These are phyloP conservation scores for Populus hybrid DNA, from an alignment of 441 rosid species.

Conservation along the genomic window DNA sequence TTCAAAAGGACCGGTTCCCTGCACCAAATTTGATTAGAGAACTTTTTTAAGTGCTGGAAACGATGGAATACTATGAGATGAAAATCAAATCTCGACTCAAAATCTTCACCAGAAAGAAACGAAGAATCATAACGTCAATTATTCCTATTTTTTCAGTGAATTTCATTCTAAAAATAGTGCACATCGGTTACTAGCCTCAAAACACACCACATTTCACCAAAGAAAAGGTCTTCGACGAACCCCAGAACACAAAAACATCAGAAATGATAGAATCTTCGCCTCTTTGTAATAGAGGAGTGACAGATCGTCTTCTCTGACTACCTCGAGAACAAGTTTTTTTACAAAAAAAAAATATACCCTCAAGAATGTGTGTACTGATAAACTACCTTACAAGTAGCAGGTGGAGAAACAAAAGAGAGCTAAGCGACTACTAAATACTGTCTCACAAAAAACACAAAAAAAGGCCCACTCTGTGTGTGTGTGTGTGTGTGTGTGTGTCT, in stretches of 20 bases:
- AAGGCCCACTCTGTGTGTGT: background rate
- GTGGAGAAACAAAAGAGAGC: background rate
- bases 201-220: background rate
- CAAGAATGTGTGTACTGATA: background rate
- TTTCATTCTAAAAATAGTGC: slow-evolving; percentile 11
- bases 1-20: background rate
- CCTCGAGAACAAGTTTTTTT: background rate
- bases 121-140: slow-evolving; percentile 36
- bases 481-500: background rate
- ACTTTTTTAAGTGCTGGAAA: background rate
- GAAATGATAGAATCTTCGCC: background rate
- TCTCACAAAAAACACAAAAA: background rate
- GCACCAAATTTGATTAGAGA: background rate
- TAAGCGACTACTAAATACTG: background rate
- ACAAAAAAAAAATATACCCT: background rate
- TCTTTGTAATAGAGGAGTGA: background rate
- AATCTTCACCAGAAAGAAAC: slow-evolving; percentile 48
- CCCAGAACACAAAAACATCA: background rate
- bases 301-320: background rate
- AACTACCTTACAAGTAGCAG: background rate
- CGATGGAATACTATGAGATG: slow-evolving; percentile 2
- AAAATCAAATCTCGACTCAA: slow-evolving; percentile 33
- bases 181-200: background rate
- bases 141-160: slow-evolving; percentile 26
- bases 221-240: background rate